A percentile compares a stretch with the other conserved stretches of the same genome.
Evolutionary conservation across 257 asterid species (phyloP).

Genomic region (Solanum peruvianum): DNA sequence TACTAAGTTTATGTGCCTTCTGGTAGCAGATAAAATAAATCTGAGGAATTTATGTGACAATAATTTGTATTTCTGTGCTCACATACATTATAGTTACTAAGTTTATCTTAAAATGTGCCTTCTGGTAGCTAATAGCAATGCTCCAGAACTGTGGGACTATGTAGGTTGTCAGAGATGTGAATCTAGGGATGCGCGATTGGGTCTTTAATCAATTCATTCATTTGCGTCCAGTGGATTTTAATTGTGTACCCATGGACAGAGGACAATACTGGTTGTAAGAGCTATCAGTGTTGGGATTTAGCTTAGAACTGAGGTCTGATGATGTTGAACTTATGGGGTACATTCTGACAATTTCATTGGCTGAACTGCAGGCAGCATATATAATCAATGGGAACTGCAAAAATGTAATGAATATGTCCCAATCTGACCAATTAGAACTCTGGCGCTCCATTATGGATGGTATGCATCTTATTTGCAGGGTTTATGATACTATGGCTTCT

Average conservation of each 20-base stretch:
- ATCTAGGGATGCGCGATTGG: background rate
- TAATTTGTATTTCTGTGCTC: too few species aligned
- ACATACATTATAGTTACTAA: background rate
- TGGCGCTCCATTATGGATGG: slow-evolving; percentile 85
- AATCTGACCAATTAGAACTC: slow-evolving; percentile 80
- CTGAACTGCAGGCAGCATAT: slow-evolving; percentile 77
- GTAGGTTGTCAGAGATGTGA: background rate
- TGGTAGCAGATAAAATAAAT: too few species aligned
- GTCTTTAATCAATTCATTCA: background rate
- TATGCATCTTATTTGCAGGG: slow-evolving; percentile 13
- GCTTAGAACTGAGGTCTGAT: background rate
- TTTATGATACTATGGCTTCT: background rate
- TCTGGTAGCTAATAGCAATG: background rate
- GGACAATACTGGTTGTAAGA: background rate
- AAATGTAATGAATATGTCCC: slow-evolving; percentile 94
- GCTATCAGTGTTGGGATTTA: background rate
- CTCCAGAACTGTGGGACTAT: background rate
- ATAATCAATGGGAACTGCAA: slow-evolving; percentile 89
- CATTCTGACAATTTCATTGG: background rate
- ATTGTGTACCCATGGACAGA: background rate
- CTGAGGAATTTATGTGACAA: too few species aligned
- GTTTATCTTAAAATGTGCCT: background rate
- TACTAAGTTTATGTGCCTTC: too few species aligned
- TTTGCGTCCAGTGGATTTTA: background rate
- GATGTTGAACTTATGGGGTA: background rate